Evolutionary conservation across 2,329 filamentous ascomycete species (phyloP).

Genomic region (Penicillium griseofulvum): DNA sequence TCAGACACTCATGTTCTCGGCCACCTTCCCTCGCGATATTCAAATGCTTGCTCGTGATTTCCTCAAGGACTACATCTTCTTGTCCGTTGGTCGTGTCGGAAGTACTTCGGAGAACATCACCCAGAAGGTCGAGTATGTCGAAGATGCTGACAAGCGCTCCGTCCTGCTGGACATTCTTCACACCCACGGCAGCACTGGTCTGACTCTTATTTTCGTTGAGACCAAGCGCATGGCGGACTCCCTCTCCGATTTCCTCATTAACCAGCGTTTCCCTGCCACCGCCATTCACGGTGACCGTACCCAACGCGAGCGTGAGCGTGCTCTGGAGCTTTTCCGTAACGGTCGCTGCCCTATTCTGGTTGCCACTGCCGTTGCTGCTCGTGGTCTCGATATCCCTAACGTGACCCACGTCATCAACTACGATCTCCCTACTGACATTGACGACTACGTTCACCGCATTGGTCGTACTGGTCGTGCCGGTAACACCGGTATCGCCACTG

Average conservation of each 20-base stretch:
- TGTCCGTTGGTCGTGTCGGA: slow-evolving; percentile 96
- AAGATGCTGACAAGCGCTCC: slow-evolving; percentile 95
- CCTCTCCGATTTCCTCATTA: slow-evolving; percentile 95
- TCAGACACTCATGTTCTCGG: slow-evolving; percentile 99
- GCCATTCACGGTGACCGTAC: slow-evolving; percentile 98
- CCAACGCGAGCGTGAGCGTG: slow-evolving; percentile 97
- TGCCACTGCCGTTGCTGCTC: slow-evolving; percentile 91
- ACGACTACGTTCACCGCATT: slow-evolving; percentile 98
- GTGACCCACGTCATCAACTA: slow-evolving; percentile 99
- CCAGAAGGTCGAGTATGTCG: slow-evolving; percentile 96
- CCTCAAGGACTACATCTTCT: slow-evolving; percentile 98
- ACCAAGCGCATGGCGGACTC: slow-evolving; percentile 99
- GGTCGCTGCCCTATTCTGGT: slow-evolving; percentile 94
- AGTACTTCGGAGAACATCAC: slow-evolving; percentile 99
- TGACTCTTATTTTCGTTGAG: slow-evolving; percentile 97
- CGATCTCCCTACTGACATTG: slow-evolving; percentile 96
- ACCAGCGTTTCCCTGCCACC: slow-evolving; percentile 96
- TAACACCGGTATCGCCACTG: slow-evolving; percentile 96
- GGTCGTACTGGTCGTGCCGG: slow-evolving; percentile 99
- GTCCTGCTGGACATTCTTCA: slow-evolving; percentile 96
- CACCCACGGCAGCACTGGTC: slow-evolving; percentile 75
- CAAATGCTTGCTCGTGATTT: slow-evolving; percentile 99
- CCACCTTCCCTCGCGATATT: slow-evolving; percentile 97
- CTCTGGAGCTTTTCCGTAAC: slow-evolving; percentile 95
- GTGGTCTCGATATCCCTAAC: slow-evolving; percentile 90